Base-by-base conservation (phyloP, 495 filamentous ascomycete genomes). In the Penicillium psychrofluorescens region DNA sequence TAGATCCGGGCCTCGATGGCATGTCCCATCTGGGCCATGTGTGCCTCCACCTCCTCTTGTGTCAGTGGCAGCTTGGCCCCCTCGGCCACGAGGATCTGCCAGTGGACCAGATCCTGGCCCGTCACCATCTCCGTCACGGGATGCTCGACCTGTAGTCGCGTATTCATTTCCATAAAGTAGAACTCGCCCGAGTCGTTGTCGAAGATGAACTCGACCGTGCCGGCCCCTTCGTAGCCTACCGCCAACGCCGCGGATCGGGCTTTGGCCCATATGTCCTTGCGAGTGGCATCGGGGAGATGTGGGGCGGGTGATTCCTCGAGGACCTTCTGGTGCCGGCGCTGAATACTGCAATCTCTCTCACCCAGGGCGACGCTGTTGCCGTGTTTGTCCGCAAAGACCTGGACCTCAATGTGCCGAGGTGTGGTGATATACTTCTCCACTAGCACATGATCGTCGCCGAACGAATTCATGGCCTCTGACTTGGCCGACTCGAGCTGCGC, bases 111-210 rank as follows among this genome's bases (percentile, higher is more conserved):
- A 59, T 99, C 92, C 49, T 90, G 85, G 11, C 90, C 91, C 11
- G 90, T 96, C 29, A 97, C 85, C 83, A 90, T 92, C 66, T 99
- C 92, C 3, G 88, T 97, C 14, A 97, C 92, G 8, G 92, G 94
- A 53, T 99, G 92, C 64, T 98, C 92, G 15, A 98, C 92, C 60
- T 98, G 92, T 8, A 98, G 74, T 40, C 92, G 77, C 0, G 92
- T 96, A 67, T 98, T 98, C 92, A 97, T 97, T 66, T 98, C 92
- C 92, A 98, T 97, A 66, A 99, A 99, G 71, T 88, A 99, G 65
- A 97, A 97, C 36, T 90, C 76, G 7, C 85, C 86, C 0, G 83
- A 84, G 47, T 96, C 94, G 54, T 92, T 94, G 70, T 99, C 94
- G 44, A 99, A 90, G 46, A 99, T 99, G 62, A 96, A 98, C 60